phyloP scores from a whole-genome alignment of 495 filamentous ascomycete species.

The Neurospora sp. region DNA sequence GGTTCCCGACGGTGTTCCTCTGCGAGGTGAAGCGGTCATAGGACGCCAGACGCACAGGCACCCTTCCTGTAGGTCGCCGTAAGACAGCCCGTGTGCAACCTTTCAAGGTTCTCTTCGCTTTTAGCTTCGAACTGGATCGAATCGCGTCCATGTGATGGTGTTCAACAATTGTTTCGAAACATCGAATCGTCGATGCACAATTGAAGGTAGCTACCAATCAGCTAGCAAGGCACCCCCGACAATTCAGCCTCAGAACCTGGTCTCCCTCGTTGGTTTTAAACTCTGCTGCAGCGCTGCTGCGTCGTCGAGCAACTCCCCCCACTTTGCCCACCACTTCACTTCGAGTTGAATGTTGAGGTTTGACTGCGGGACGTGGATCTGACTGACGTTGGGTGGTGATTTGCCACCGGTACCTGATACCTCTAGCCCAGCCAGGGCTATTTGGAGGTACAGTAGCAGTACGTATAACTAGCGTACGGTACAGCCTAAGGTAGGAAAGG shows the following conservation, averaged over 20 bases:
- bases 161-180: neutral
- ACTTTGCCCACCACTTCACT: neutral
- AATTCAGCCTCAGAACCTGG: neutral
- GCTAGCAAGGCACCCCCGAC: neutral
- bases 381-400: neutral
- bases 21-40: neutral
- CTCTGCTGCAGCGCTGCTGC: neutral
- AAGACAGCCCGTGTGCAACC: neutral
- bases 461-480: neutral
- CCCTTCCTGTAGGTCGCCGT: neutral
- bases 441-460: neutral
- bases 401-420: neutral
- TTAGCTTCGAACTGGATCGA: neutral
- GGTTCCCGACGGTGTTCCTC: neutral
- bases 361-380: neutral
- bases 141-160: neutral
- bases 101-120: neutral
- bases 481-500: neutral
- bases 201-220: neutral
- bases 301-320: neutral
- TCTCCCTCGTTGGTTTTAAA: neutral
- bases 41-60: neutral
- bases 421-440: neutral
- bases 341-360: neutral
- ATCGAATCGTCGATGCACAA: neutral